Percentiles rank a stretch among this genome's conserved stretches.
These are phyloP conservation scores for Russula ochroleuca DNA, from an alignment of 768 basidiomycete genomes.

Conservation along the genomic window DNA sequence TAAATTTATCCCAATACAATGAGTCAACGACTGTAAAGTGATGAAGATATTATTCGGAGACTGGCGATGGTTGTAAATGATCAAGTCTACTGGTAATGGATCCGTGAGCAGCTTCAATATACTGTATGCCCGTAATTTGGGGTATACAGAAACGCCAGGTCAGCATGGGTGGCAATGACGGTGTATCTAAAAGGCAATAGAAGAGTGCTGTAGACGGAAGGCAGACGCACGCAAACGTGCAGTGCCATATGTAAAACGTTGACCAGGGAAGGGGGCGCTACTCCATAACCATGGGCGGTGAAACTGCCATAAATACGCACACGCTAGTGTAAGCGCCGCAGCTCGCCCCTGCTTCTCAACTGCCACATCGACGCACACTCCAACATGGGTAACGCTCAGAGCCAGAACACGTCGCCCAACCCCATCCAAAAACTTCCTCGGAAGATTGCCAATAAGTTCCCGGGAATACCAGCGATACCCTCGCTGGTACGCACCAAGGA, in stretches of 20 bases:
- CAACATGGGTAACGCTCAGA: conserved; percentile 26
- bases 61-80: neutral
- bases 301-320: conserved; percentile 20
- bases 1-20: neutral
- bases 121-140: neutral
- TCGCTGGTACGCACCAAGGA: conserved; percentile 15
- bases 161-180: neutral
- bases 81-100: neutral
- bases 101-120: neutral
- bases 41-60: neutral
- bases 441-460: conserved; percentile 10
- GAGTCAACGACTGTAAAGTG: no score
- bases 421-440: conserved; percentile 5
- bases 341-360: conserved; percentile 1
- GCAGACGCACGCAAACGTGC: neutral
- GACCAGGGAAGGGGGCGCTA: neutral
- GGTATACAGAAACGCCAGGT: neutral
- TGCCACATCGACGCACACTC: conserved; percentile 16
- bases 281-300: neutral
- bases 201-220: neutral
- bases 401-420: conserved; percentile 9
- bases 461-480: neutral
- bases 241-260: neutral
- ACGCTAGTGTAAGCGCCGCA: conserved; percentile 21
- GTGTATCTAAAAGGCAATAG: neutral